Base-by-base conservation (phyloP, 352 stramenopile species). In the Phytophthora idaei region DNA sequence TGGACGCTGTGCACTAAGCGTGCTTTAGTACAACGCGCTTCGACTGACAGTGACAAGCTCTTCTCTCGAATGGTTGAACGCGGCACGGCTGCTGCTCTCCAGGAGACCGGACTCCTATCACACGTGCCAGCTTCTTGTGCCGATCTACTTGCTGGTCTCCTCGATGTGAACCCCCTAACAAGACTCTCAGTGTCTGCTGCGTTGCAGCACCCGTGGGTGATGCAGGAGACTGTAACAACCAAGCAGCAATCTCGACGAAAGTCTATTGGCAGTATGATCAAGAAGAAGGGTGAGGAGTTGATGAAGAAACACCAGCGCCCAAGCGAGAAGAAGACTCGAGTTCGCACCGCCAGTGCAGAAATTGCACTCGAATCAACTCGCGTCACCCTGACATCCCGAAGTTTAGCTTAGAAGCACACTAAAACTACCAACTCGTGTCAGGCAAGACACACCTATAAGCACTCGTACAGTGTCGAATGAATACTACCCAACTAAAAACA, bases 1-100 rank as follows among this genome's bases (percentile, higher is more conserved):
- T 93, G 75, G 67, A 80, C 80, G 5, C 50, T 95, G 15, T 77
- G 81, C 45, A 88, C 82, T n/a, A 85, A 88, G 57, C 71, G 78
- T n/a, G 67, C 80, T 37, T 75, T 93, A 12, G 67, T 91, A 15
- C 57, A 63, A n/a, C 68, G 73, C 10, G 64, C 83, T 0, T 81
- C 70, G 14, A 53, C 27, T 14, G 71, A 85, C 44, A 67, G 83
- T 42, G 85, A 92, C 34, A 61, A 71, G 1, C 62, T 92, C n/a
- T 87, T 89, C 42, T 52, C 37, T 15, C 55, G 66, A 36, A 87
- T 92, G 61, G 47, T 73, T 17, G 52, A 70, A 14, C 8, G 5
- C 5, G 79, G 80, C 9, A 67, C 72, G 6, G 37, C 49, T 0
- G 11, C 48, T 3, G 67, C 77, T 41, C 71, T 90, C 12, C 61